A percentile compares a stretch with the other conserved stretches of the same genome.
Conservation (phyloP, 495 filamentous ascomycete species). For the Gamarada debralockiae region DNA sequence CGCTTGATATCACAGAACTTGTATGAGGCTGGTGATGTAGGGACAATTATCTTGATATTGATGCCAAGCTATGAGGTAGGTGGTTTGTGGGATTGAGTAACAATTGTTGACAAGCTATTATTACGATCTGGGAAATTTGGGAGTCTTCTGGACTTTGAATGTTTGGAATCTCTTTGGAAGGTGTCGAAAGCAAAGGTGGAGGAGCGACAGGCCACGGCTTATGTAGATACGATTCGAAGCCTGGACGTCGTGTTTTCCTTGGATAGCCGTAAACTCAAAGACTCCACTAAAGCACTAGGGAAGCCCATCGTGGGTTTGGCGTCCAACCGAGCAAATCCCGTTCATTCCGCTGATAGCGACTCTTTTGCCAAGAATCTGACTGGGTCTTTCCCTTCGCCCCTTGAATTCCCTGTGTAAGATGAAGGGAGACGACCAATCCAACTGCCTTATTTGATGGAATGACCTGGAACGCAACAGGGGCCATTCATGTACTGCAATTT, state of each 20-base stretch:
- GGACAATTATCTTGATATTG: too few species aligned
- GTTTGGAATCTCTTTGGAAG: background rate
- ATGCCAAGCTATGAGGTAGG: too few species aligned
- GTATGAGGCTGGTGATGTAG: too few species aligned
- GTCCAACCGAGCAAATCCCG: slow-evolving; percentile 17
- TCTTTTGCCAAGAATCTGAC: background rate
- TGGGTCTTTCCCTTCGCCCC: background rate
- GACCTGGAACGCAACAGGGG: background rate
- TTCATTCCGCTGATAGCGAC: slow-evolving; percentile 14
- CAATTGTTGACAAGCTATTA: too few species aligned
- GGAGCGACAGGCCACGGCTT: slow-evolving; percentile 12
- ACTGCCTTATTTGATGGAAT: background rate
- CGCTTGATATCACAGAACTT: background rate
- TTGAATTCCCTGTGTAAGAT: too few species aligned
- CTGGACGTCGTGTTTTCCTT: slow-evolving; percentile 6
- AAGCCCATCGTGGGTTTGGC: slow-evolving; percentile 17
- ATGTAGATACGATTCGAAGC: slow-evolving; percentile 14
- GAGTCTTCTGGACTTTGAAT: too few species aligned
- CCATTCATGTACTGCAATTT: background rate
- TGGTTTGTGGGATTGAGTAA: background rate
- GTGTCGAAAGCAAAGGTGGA: background rate
- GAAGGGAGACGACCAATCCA: background rate
- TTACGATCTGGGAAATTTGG: too few species aligned
- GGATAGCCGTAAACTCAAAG: slow-evolving; percentile 1
- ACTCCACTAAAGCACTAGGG: slow-evolving; percentile 16